Evolutionary conservation across 2,329 filamentous ascomycete genomes (phyloP).

Genomic region (Rhytidhysteron rufulum): DNA sequence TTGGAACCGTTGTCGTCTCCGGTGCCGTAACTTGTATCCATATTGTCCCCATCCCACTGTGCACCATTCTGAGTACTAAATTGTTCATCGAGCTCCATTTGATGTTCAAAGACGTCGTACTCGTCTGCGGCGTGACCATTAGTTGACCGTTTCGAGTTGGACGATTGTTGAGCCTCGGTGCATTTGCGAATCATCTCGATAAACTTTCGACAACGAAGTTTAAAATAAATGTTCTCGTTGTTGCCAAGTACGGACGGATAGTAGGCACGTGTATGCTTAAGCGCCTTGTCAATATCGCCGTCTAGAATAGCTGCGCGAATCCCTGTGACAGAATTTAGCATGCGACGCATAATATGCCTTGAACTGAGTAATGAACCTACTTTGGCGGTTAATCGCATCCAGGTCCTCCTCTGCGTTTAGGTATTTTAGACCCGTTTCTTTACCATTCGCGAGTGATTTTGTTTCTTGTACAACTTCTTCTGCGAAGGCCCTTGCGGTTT

Average conservation of each 20-base stretch:
- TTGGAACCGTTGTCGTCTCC: conserved; percentile 25
- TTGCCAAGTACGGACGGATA: conserved; percentile 78
- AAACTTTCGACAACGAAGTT: conserved; percentile 83
- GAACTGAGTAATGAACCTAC: conserved; percentile 48
- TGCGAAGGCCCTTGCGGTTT: conserved; percentile 84
- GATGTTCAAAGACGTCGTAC: conserved; percentile 46
- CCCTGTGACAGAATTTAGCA: conserved; percentile 49
- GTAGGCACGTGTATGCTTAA: conserved; percentile 73
- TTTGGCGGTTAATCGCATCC: conserved; percentile 81
- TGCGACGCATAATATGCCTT: background rate
- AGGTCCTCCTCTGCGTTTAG: conserved; percentile 73
- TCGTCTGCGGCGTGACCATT: conserved; percentile 37
- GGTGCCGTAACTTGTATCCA: conserved; percentile 32
- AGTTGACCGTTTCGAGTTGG: conserved; percentile 22
- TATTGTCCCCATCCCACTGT: conserved; percentile 19
- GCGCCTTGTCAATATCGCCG: conserved; percentile 84
- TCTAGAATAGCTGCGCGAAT: conserved; percentile 85
- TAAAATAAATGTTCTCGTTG: conserved; percentile 83
- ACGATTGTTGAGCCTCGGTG: conserved; percentile 40
- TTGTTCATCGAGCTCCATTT: conserved; percentile 59
- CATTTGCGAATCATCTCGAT: conserved; percentile 69
- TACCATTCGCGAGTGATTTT: conserved; percentile 60
- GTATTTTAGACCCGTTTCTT: conserved; percentile 47
- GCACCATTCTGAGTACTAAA: conserved; percentile 31
- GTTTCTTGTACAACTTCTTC: conserved; percentile 75